Base-by-base conservation (phyloP, 495 filamentous ascomycete species). In the Aspergillus cavernicola region DNA sequence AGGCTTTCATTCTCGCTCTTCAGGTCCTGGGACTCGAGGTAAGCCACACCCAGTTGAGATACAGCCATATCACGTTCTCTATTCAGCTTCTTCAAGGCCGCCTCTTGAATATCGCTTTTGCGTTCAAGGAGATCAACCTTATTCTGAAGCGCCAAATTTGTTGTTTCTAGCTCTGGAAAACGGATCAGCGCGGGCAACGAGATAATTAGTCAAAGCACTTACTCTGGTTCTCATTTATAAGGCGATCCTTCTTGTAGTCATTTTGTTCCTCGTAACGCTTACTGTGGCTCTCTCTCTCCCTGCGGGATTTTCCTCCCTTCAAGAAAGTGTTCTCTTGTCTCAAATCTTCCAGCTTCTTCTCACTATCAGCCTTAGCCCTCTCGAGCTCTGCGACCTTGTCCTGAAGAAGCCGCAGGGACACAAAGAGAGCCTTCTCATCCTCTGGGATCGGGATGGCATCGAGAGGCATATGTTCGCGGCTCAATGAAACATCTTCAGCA, bases 351-450 rank as follows among this genome's bases (percentile, higher is more conserved):
- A 81, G 69, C 35, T 68, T 73, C 57, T 71, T 78, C 53, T 85
- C 79, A 7, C 73, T 70, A 46, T 85, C 81, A 2, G 77, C 73
- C 44, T 84, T 85, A 39, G 71, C 75, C 55, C 72, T 71, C 63
- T 89, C 84, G 22, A 89, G 59, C 41, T 79, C 72, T 0, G 76
- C 69, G 16, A 88, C 81, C 59, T 85, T 85, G 22, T 87, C 83
- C 60, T 88, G 77, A 4, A 89, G 74, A 4, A 86, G 69, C 47
- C 82, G 75, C 37, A 90, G 71, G 6, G 84, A 84, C n/a, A 85
- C 77, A 55, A 85, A 81, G 38, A 88, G 70, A 23, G 82, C 83
- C 55, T 86, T 83, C 56, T 88, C 85, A 48, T 90, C 85, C 26
- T 80, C 76, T 10, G 85, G 84, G 38, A 88, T 74, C 0, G 83